phyloP scores from a whole-genome alignment of 768 basidiomycete genomes.

The Mycena sanguinolenta region DNA sequence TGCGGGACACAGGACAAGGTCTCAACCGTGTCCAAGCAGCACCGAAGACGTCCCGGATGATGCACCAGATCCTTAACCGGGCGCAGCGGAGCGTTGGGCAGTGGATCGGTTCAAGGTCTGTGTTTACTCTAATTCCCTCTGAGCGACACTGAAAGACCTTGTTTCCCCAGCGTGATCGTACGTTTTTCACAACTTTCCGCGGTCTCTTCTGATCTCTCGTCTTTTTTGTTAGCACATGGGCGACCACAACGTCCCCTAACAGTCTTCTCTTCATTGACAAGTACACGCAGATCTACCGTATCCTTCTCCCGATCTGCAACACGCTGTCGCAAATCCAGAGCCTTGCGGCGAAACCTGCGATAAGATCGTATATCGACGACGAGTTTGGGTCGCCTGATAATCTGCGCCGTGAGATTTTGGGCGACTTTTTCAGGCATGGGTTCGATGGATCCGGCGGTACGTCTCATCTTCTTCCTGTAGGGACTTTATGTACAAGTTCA shows the following conservation, averaged over 20 bases:
- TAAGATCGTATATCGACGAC: conserved; percentile 82
- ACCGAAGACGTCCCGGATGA: conserved; percentile 91
- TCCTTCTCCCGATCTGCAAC: conserved; percentile 89
- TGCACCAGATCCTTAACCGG: conserved; percentile 88
- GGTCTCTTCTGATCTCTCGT: conserved; percentile 52
- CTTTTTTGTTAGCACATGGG: conserved; percentile 74
- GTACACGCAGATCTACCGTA: conserved; percentile 93
- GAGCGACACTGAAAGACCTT: conserved; percentile 14
- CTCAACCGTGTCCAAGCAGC: conserved; percentile 89
- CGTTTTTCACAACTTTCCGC: conserved; percentile 62
- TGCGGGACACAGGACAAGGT: conserved; percentile 92
- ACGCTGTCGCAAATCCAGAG: conserved; percentile 79
- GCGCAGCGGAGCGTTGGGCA: conserved; percentile 85
- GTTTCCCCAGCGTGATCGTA: not conserved
- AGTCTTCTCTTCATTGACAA: conserved; percentile 94
- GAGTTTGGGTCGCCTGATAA: conserved; percentile 86
- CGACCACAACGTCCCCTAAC: conserved; percentile 87
- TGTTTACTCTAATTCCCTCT: not conserved
- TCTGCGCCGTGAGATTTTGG: conserved; percentile 76
- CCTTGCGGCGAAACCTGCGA: conserved; percentile 76
- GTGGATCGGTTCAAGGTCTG: conserved; percentile 75
- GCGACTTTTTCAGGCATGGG: conserved; percentile 89
- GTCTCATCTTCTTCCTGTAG: not conserved
- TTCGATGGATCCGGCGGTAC: conserved; percentile 85
- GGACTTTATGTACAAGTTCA: not conserved